Percentiles rank a stretch among this genome's conserved stretches.
Evolutionary conservation across 371 early-diverging fungal species (phyloP).

Genomic region (Apophysomyces ossiformis): DNA sequence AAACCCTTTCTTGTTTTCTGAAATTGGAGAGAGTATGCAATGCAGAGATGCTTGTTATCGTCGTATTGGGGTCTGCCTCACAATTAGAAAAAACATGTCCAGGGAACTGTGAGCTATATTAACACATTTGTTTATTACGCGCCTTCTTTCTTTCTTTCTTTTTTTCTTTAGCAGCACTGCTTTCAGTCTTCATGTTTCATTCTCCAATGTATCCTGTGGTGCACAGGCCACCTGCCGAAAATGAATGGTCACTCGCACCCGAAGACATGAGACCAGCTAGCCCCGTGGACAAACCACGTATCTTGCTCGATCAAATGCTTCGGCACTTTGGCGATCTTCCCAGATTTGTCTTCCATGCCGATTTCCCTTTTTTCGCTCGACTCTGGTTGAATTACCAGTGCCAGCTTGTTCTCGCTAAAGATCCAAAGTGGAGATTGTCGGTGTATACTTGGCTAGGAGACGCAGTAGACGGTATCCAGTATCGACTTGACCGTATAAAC

Average conservation of each 20-base stretch:
- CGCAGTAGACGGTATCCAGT: background rate
- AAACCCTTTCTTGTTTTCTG: too few relatives aligned
- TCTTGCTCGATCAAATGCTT: constrained; percentile 22
- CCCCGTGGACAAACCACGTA: background rate
- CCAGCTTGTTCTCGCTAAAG: constrained; percentile 21
- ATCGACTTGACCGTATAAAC: constrained; percentile 20
- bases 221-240: constrained; percentile 1
- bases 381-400: constrained; percentile 37
- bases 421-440: constrained; percentile 11
- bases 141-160: constrained; percentile 2
- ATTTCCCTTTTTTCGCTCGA: constrained; percentile 28
- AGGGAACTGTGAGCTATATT: background rate
- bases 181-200: background rate
- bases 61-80: too few relatives aligned
- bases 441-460: constrained; percentile 23
- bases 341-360: constrained; percentile 27
- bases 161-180: background rate
- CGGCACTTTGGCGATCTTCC: constrained; percentile 34
- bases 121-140: background rate
- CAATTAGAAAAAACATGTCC: background rate
- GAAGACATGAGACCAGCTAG: background rate
- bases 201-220: background rate
- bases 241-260: background rate
- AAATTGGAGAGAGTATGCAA: background rate
- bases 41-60: too few relatives aligned